A percentile compares a stretch with the other conserved stretches of the same genome.
Evolutionary conservation across 2,329 filamentous ascomycete genomes (phyloP).

Genomic region (Triangularia verruculosa): DNA sequence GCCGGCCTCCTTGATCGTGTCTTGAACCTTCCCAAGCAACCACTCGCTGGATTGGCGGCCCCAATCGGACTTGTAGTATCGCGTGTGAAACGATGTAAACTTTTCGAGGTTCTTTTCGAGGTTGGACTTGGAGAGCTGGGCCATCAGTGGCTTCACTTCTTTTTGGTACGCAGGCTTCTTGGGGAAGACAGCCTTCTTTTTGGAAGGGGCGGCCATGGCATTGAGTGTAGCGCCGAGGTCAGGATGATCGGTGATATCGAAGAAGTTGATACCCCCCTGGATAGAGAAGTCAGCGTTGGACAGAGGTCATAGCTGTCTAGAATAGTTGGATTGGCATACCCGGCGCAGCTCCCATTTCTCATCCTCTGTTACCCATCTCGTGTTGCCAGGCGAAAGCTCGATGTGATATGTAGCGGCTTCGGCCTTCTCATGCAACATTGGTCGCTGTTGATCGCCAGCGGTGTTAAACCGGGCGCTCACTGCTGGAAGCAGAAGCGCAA

Average conservation of each 20-base stretch:
- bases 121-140: constrained; percentile 68
- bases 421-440: constrained; percentile 17
- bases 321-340: constrained; percentile 46
- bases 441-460: constrained; percentile 39
- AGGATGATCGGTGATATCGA: constrained; percentile 82
- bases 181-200: constrained; percentile 51
- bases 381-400: constrained; percentile 80
- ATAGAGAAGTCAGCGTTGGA: neutral
- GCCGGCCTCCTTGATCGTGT: constrained; percentile 68
- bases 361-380: constrained; percentile 84
- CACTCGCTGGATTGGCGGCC: constrained; percentile 84
- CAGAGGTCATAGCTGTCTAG: constrained; percentile 18
- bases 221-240: constrained; percentile 54
- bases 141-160: constrained; percentile 64
- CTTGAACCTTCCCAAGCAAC: constrained; percentile 72
- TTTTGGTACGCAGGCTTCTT: constrained; percentile 51
- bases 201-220: constrained; percentile 28
- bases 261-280: constrained; percentile 81
- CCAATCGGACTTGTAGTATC: constrained; percentile 73
- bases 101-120: constrained; percentile 77
- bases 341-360: constrained; percentile 90
- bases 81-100: constrained; percentile 75
- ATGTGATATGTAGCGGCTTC: constrained; percentile 64
- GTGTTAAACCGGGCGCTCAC: constrained; percentile 56
- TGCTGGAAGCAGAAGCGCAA: constrained; percentile 54